Conservation (phyloP, 2,329 filamentous ascomycete species). For the Daldinia sp. region DNA sequence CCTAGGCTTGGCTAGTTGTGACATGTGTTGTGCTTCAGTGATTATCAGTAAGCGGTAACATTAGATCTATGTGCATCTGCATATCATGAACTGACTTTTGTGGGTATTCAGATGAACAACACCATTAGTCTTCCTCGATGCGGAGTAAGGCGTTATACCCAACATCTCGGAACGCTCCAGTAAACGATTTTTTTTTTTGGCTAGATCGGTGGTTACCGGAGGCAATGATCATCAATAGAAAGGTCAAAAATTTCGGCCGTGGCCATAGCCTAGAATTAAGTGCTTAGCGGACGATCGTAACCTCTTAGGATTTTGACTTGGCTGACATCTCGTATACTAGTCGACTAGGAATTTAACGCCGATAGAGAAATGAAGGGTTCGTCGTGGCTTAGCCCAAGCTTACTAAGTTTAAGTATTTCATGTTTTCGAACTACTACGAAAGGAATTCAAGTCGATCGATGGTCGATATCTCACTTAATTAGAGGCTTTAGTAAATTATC, state of each 20-base stretch:
- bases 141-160: neutral
- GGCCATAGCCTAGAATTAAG: neutral
- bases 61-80: neutral
- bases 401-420: neutral
- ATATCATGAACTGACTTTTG: conserved; percentile 2
- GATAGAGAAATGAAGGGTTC: neutral
- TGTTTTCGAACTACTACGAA: neutral
- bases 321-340: neutral
- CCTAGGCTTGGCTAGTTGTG: too few relatives aligned
- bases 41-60: neutral
- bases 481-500: neutral
- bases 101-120: neutral
- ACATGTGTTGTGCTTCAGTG: neutral
- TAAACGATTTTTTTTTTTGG: neutral
- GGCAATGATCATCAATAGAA: neutral
- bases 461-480: neutral
- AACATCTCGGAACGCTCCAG: neutral
- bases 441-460: neutral
- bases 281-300: neutral
- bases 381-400: neutral
- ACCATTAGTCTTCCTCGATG: neutral
- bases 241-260: neutral
- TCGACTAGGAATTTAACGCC: neutral
- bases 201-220: neutral
- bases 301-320: conserved; percentile 45